Evolutionary conservation across 2,329 filamentous ascomycete genomes (phyloP), one percentile per base, ranked within the genome.

Genomic region (Sporothrix pallida): DNA sequence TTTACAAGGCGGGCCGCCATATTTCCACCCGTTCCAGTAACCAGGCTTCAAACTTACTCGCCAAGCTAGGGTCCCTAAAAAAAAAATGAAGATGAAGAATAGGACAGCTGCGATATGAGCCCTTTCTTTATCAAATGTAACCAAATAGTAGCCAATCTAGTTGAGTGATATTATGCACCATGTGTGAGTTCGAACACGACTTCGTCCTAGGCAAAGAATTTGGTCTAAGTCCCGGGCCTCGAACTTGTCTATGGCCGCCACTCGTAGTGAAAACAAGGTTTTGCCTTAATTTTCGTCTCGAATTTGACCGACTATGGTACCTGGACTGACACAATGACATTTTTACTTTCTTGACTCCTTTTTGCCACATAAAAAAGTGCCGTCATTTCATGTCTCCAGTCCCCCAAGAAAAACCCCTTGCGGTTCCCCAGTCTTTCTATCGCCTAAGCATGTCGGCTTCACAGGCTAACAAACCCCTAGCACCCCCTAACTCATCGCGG

Each of bases 191-290:
- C 31, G 31, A 37, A 37, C 31, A 26, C 23, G 23, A 26, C 23
- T 26, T 26, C 23, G 23, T 26, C 23, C 3, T 3, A 26, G 23
- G 23, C 23, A 26, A 26, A 26, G 23, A 26, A 26, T 26, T 26
- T 26, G 23, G 3, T n/a, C n/a, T 26, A 26, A 26, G 23, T 26
- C 23, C 23, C 3, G 23, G 23, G 23, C 23, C 23, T 26, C 23
- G 23, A 26, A 3, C 23, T 26, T 26, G 23, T 3, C 23, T 26
- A 26, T 26, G 23, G 23, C 23, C 23, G 23, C 23, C 23, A 60
- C 56, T 13, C 56, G 56, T 31, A 10, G 56, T 60, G 26, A 60
- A 60, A 60, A 60, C 56, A 60, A 60, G 54, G 23, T 31, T 56
- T 56, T 23, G 52, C n/a, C 23, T 26, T 23, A 17, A 13, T 17